Evolutionary conservation across 257 asterid species (phyloP), one percentile per base, ranked within the genome.

Genomic region (Primulina tabacum): DNA sequence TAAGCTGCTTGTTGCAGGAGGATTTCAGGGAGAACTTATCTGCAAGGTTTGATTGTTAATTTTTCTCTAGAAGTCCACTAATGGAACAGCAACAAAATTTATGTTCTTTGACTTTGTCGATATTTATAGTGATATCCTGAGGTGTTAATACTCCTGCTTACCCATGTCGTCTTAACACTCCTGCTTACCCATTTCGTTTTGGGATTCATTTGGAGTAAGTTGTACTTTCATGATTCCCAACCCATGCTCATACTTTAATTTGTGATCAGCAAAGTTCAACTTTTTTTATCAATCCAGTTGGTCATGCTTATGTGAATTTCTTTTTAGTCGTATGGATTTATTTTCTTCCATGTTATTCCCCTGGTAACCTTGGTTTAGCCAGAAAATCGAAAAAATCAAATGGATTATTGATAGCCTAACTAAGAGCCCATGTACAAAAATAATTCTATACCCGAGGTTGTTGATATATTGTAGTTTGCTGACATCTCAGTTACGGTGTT

Each of bases 11-110:
- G 95, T 92, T 73, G 98, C 97, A 26, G 98, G 98, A 76, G 98
- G 98, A 60, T 92, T 90, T 85, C 98, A 88, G 74, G 98, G 98
- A 71, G 97, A 92, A 77, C 84, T 92, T 47, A 87, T 92, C 60
- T 92, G 98, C 97, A 89, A 89, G 94, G 96, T 89, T 9, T 47
- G 57, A 12, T 64, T 60, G 29, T 58, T 68, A 61, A 33, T 70
- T 55, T 65, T 60, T 68, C 35, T 50, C 33, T 16, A 47, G 16
- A 47, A 60, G 26, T 29, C 60, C 69, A 50, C 37, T 7, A 14
- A 17, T 64, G 11, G 37, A 33, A 67, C 20, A 21, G 63, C 5
- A 28, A 50, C 17, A 60, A 29, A 9, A 14, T 57, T 32, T 24
- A 17, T 61, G 35, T 68, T 0, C 57, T 63, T 59, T 70, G 65